Evolutionary conservation across 2,329 filamentous ascomycete genomes (phyloP), one percentile per base, ranked within the genome.

Genomic region (Elsinoe necatrix): DNA sequence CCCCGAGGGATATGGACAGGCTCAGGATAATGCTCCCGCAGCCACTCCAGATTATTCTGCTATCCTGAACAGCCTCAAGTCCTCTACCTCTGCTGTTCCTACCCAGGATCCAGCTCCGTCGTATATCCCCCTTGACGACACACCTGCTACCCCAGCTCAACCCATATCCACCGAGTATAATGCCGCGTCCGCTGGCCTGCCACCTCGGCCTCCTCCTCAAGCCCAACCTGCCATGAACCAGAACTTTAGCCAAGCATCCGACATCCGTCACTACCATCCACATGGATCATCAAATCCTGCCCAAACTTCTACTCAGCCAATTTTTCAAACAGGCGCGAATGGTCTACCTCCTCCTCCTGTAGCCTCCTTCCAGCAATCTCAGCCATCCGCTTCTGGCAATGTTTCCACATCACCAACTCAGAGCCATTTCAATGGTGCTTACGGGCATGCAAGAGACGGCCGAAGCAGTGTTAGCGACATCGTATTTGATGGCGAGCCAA

Each of bases 201-300:
- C 75, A 63, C 70, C 75, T 35, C 70, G 73, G 60, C 75, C 75
- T 42, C 75, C 75, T 58, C 71, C 74, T 35, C 75, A 77, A 66
- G 75, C 76, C 59, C 73, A 74, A 64, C 72, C 72, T 55, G 66
- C 71, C 58, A 76, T 75, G 51, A 71, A 77, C 60, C 68, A 73
- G 42, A 75, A 75, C 60, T 77, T 76, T 65, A 68, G 70, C 37
- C 73, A 74, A 50, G 72, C 70, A 58, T 72, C 75, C 64, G 73
- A 77, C 63, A 75, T 77, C 57, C 71, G 75, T 61, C 74, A 74
- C 37, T 77, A 75, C 61, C 75, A 78, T 62, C 75, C 75, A 18
- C 74, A 77, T 63, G 74, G 69, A 54, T 68, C 71, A 51, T 68
- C 72, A 50, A 55, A 23, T 8, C n/a, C 42, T 21, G 23, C 47